These are phyloP conservation scores for Candolleomyces aberdarensis DNA, from an alignment of 768 basidiomycete genomes.

Conservation along the genomic window DNA sequence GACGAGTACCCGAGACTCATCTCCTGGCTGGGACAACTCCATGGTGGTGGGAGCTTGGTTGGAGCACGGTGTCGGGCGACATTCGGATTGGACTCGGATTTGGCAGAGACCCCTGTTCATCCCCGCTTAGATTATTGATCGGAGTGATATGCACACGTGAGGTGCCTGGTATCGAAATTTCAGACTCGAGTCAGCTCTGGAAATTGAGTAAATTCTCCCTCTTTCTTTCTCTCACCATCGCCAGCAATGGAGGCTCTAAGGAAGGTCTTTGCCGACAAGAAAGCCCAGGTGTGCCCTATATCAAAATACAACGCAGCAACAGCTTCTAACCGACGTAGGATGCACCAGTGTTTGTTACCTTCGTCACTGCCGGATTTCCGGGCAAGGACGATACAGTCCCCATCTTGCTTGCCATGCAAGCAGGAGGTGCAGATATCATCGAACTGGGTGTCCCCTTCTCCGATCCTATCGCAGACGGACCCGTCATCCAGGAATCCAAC, in stretches of 20 bases:
- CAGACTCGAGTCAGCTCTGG: slow-evolving; percentile 15
- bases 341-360: slow-evolving; percentile 70
- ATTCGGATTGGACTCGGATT: not conserved
- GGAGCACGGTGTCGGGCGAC: not conserved
- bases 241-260: slow-evolving; percentile 65
- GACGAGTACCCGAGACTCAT: slow-evolving; percentile 80
- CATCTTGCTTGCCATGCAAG: slow-evolving; percentile 87
- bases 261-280: slow-evolving; percentile 67
- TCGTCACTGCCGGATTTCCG: slow-evolving; percentile 94
- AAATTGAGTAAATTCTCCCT: slow-evolving; percentile 13
- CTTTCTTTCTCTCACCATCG: slow-evolving; percentile 10
- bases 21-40: slow-evolving; percentile 47
- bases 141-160: slow-evolving; percentile 11
- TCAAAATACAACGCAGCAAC: not conserved
- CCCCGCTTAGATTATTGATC: slow-evolving; percentile 22
- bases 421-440: slow-evolving; percentile 90
- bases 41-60: slow-evolving; percentile 25
- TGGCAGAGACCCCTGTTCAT: slow-evolving; percentile 6
- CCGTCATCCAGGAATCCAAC: slow-evolving; percentile 89
- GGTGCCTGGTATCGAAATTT: slow-evolving; percentile 12
- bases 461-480: slow-evolving; percentile 95
- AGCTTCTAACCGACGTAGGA: slow-evolving; percentile 34
- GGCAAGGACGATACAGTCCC: slow-evolving; percentile 76
- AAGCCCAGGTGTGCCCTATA: slow-evolving; percentile 39
- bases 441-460: slow-evolving; percentile 96